Evolutionary conservation across 1,139 yeast genomes (phyloP), one percentile per base, ranked within the genome.

Genomic region (Taiozyma sp.): DNA sequence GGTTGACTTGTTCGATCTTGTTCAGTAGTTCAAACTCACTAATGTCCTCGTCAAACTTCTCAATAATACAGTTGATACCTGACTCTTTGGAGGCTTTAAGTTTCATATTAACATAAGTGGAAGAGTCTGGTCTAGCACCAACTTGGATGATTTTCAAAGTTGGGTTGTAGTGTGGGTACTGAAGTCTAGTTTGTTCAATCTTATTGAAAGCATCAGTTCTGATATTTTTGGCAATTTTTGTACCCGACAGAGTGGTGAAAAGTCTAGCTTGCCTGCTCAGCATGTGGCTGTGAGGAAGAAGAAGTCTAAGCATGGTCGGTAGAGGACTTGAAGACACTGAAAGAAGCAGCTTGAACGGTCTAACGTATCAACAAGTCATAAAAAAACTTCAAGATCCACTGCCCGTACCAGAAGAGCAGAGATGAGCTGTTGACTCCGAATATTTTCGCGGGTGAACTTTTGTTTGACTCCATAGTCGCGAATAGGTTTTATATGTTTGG

Each of bases 101-200:
- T 74, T 93, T 93, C 96, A 93, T 91, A 60, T 85, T 82, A 51
- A 93, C 97, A 70, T 93, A 93, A n/a, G 97, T 88, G 47, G 88
- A 77, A 13, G 97, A 89, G 67, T 93, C 99, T 41, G 88, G 91
- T 64, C 98, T 79, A 47, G 74, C 76, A 46, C 98, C 98, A 29
- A 93, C 95, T 72, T 86, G 95, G 53, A 86, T 73, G 55, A 86
- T 85, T 47, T 85, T 80, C 58, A 86, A 73, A 47, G 75, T 75
- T 37, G 95, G 93, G 49, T 71, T 69, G 66, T 84, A 86, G 47
- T 71, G 72, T 10, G 80, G 74, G 55, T 79, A 74, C 51, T 72
- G 64, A 16, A 69, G 53, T 63, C 79, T 80, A 53, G 83, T 70
- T 43, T 68, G 59, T 44, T 66, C 63, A 57, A 86, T 81, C 57